These are phyloP conservation scores for Capsicum pubescens DNA, from an alignment of 257 asterid species.

Conservation along the genomic window DNA sequence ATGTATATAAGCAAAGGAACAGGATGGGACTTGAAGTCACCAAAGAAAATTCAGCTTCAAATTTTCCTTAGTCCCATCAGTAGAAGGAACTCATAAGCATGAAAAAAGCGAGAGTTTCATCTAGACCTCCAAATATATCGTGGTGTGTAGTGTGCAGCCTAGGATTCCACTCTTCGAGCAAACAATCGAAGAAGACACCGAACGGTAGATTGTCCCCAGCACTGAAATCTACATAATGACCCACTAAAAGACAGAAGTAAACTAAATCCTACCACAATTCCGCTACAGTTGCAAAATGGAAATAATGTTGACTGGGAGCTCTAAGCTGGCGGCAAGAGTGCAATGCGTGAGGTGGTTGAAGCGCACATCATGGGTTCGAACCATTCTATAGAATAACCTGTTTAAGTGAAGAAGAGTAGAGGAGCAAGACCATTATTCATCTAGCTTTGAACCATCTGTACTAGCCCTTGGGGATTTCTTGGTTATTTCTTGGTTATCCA, in stretches of 20 bases:
- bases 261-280: not conserved
- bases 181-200: constrained; percentile 7
- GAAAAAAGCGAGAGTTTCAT: not conserved
- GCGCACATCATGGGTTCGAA: not conserved
- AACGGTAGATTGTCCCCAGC: not conserved
- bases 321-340: not conserved
- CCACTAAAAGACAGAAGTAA: not conserved
- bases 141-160: not conserved
- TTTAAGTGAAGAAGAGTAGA: not conserved
- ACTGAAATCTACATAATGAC: constrained; percentile 20
- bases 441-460: not conserved
- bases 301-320: not conserved
- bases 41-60: constrained; percentile 2
- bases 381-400: too few species aligned
- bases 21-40: not conserved
- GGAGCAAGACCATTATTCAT: not conserved
- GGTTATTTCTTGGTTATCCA: not conserved
- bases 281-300: not conserved
- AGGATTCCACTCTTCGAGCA: not conserved
- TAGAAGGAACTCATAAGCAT: constrained; percentile 21
- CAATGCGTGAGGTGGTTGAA: not conserved
- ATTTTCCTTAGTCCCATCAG: not conserved
- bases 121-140: not conserved
- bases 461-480: not conserved
- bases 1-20: not conserved